These are phyloP conservation scores for Apiotrichum porosum DNA, from an alignment of 1,284 basidiomycete species.

Conservation along the genomic window DNA sequence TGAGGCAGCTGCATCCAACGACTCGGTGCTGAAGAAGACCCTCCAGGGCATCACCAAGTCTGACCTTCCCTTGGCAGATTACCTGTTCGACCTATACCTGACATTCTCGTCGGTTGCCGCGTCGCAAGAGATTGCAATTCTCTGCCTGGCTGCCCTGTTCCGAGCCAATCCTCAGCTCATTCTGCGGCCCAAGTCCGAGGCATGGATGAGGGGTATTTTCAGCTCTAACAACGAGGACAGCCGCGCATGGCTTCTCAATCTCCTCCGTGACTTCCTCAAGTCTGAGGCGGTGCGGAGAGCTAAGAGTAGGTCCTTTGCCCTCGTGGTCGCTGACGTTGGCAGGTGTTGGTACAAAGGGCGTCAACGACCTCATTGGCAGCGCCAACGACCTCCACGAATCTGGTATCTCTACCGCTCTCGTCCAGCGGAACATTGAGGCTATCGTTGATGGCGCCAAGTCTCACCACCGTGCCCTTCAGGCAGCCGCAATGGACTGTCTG, in stretches of 20 bases:
- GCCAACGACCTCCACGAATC: slow-evolving; percentile 92
- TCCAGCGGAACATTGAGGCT: slow-evolving; percentile 81
- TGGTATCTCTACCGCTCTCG: slow-evolving; percentile 83
- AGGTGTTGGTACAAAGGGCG: slow-evolving; percentile 53
- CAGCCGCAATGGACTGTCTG: slow-evolving; percentile 82
- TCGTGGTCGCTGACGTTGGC: too few species aligned
- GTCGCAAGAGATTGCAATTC: slow-evolving; percentile 42
- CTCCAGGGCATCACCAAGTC: neutral
- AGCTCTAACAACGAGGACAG: slow-evolving; percentile 63
- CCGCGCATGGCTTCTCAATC: slow-evolving; percentile 68
- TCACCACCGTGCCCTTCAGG: slow-evolving; percentile 64
- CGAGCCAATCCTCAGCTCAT: slow-evolving; percentile 86
- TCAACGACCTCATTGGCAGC: slow-evolving; percentile 90
- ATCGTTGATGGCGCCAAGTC: slow-evolving; percentile 79
- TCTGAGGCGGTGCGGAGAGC: slow-evolving; percentile 59
- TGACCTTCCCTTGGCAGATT: slow-evolving; percentile 61
- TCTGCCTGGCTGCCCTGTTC: slow-evolving; percentile 86
- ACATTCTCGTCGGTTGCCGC: slow-evolving; percentile 27
- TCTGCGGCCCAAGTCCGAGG: slow-evolving; percentile 66
- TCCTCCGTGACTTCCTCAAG: slow-evolving; percentile 83
- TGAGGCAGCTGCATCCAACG: slow-evolving; percentile 63
- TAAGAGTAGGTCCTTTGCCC: slow-evolving; percentile 54
- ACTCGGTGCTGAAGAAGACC: slow-evolving; percentile 53
- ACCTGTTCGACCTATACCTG: slow-evolving; percentile 70
- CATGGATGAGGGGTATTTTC: slow-evolving; percentile 88